Percentiles rank a stretch among this genome's conserved stretches.
phyloP scores from a whole-genome alignment of 2,329 filamentous ascomycete genomes.

The Thelonectria rubi region DNA sequence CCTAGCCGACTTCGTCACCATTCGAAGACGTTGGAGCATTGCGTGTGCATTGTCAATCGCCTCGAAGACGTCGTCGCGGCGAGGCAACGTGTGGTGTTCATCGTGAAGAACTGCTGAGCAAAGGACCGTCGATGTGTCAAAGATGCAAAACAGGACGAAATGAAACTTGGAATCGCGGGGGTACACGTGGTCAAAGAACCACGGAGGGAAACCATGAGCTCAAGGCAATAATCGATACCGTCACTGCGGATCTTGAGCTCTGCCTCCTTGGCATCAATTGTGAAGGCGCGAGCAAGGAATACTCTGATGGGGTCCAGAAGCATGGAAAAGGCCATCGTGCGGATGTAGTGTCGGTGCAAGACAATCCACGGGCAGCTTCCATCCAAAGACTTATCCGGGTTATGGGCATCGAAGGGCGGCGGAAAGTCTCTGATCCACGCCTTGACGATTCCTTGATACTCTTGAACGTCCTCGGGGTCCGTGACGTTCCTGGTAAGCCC shows the following conservation, averaged over 20 bases:
- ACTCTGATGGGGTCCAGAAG: slow-evolving; percentile 56
- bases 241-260: slow-evolving; percentile 52
- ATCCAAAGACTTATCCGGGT: slow-evolving; percentile 55
- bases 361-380: slow-evolving; percentile 52
- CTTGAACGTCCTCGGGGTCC: slow-evolving; percentile 43
- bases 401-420: slow-evolving; percentile 48
- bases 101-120: slow-evolving; percentile 63
- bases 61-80: slow-evolving; percentile 51
- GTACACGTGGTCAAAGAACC: slow-evolving; percentile 54
- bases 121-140: slow-evolving; percentile 60
- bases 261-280: slow-evolving; percentile 36
- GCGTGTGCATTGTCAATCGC: slow-evolving; percentile 50
- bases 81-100: slow-evolving; percentile 50
- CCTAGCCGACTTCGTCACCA: slow-evolving; percentile 45
- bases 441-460: slow-evolving; percentile 49
- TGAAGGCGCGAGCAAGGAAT: slow-evolving; percentile 53
- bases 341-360: slow-evolving; percentile 57
- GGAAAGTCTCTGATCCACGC: slow-evolving; percentile 56
- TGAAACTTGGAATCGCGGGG: slow-evolving; percentile 59
- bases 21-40: slow-evolving; percentile 46
- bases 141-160: slow-evolving; percentile 59
- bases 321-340: slow-evolving; percentile 55
- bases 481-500: slow-evolving; percentile 43
- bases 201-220: slow-evolving; percentile 52
- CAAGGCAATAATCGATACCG: slow-evolving; percentile 56